Evolutionary conservation across 352 stramenopile species (phyloP), one percentile per base, ranked within the genome.

Genomic region (Blastocystis sp.): DNA sequence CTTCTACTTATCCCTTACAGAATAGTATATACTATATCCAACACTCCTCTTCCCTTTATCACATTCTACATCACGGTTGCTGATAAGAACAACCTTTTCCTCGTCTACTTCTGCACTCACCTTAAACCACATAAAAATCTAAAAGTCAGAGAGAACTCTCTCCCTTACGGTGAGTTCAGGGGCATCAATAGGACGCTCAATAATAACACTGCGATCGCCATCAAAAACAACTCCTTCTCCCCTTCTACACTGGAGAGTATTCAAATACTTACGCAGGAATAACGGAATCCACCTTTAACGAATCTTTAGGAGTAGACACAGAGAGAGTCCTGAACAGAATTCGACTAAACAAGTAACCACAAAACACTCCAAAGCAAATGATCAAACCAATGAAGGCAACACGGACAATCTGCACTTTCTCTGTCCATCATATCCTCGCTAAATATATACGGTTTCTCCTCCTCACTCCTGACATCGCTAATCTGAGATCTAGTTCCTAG

Each of bases 41-140:
- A 69, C 53, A 44, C 19, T 68, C 40, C 19, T 44, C 35, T 24
- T n/a, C 7, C 33, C 2, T 11, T 48, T 33, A 1, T 66, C 53
- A 44, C 73, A 84, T 22, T 30, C 48, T 17, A 84, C 2, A 19
- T 30, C 51, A 11, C 73, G 73, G 53, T 84, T 84, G 2, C 73
- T 56, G 0, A 84, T 6, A 27, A 84, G 57, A 19, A 84, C 53
- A 9, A 62, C 44, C 30, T 30, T 33, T 13, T 62, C 51, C 13
- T 66, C 73, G 15, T 37, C 27, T 51, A 17, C 33, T 27, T 33
- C 15, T 5, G 48, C 1, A 66, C 33, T 27, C 35, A 40, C 22
- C 35, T 84, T 64, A 37, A 84, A 54, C 73, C 73, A 84, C 15
- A 84, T 54, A 11, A 84, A 68, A 54, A 84, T 84, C 73, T 84